A percentile compares a stretch with the other conserved stretches of the same genome.
Conservation (phyloP, 2,329 filamentous ascomycete species). For the Xylaria digitata region DNA sequence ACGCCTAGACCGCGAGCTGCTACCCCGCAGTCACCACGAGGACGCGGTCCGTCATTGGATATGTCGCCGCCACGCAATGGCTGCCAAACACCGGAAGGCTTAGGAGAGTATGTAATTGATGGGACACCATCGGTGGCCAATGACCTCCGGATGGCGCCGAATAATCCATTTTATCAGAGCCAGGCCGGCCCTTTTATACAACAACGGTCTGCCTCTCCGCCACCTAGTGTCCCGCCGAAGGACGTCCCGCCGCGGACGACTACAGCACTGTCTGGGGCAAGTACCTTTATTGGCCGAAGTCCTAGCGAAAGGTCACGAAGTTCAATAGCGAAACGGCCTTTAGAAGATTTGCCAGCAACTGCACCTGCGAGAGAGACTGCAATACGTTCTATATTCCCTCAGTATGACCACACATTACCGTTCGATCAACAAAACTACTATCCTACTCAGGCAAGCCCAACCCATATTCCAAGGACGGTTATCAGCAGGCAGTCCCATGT, state of each 20-base stretch:
- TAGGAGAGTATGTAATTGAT: constrained; percentile 49
- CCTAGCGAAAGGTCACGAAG: constrained; percentile 63
- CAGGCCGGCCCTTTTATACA: constrained; percentile 44
- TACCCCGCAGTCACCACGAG: constrained; percentile 46
- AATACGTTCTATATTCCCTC: constrained; percentile 79
- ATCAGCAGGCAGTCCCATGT: constrained; percentile 75
- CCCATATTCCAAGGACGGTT: constrained; percentile 70
- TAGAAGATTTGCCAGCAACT: constrained; percentile 51
- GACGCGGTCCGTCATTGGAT: constrained; percentile 46
- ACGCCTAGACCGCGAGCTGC: constrained; percentile 50
- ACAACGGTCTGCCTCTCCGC: constrained; percentile 48
- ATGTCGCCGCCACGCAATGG: constrained; percentile 49
- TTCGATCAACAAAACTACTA: constrained; percentile 77
- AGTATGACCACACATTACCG: constrained; percentile 75
- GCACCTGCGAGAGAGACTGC: constrained; percentile 50
- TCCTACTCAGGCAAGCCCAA: constrained; percentile 72
- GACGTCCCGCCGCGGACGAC: constrained; percentile 60
- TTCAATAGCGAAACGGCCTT: constrained; percentile 68
- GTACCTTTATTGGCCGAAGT: constrained; percentile 60
- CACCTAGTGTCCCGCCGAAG: constrained; percentile 52
- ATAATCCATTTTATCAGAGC: constrained; percentile 47
- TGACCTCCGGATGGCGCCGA: constrained; percentile 39
- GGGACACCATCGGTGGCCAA: constrained; percentile 42
- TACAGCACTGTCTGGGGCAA: constrained; percentile 63
- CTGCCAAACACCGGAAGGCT: constrained; percentile 44